A percentile compares a stretch with the other conserved stretches of the same genome.
Conservation (phyloP, 2,329 filamentous ascomycete species). For the Pyrenophora tritici-repentis region DNA sequence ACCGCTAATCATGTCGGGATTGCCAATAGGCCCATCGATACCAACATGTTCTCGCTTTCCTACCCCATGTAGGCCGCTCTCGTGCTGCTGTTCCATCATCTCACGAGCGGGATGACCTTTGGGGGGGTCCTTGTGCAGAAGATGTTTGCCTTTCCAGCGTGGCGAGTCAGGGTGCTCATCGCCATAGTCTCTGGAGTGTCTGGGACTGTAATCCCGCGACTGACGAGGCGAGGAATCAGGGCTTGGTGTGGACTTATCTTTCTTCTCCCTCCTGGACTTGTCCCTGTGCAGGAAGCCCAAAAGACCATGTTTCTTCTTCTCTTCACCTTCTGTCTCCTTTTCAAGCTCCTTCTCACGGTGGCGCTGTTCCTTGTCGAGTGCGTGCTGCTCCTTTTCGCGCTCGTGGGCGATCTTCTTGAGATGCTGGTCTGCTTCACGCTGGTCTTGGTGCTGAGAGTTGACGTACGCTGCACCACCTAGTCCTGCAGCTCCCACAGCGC, state of each 20-base stretch:
- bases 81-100: conserved; percentile 26
- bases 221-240: conserved; percentile 25
- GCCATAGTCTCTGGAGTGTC: conserved; percentile 33
- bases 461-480: conserved; percentile 37
- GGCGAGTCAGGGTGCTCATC: conserved; percentile 23
- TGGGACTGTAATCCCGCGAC: conserved; percentile 25
- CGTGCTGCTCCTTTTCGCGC: conserved; percentile 25
- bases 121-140: conserved; percentile 51
- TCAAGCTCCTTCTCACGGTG: conserved; percentile 22
- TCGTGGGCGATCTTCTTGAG: conserved; percentile 23
- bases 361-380: conserved; percentile 20
- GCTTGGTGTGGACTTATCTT: conserved; percentile 26
- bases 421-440: conserved; percentile 36
- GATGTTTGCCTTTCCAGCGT: conserved; percentile 40
- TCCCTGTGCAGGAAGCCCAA: conserved; percentile 50
- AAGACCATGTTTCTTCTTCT: conserved; percentile 48
- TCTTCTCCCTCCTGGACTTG: conserved; percentile 48
- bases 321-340: conserved; percentile 31
- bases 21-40: conserved; percentile 38
- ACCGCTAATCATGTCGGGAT: conserved; percentile 31
- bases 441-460: conserved; percentile 35
- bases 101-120: conserved; percentile 41
- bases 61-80: conserved; percentile 10
- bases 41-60: conserved; percentile 37
- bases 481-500: conserved; percentile 29